phyloP scores from a whole-genome alignment of 371 early-diverging fungal species.

The Blastocladiella emersonii region DNA sequence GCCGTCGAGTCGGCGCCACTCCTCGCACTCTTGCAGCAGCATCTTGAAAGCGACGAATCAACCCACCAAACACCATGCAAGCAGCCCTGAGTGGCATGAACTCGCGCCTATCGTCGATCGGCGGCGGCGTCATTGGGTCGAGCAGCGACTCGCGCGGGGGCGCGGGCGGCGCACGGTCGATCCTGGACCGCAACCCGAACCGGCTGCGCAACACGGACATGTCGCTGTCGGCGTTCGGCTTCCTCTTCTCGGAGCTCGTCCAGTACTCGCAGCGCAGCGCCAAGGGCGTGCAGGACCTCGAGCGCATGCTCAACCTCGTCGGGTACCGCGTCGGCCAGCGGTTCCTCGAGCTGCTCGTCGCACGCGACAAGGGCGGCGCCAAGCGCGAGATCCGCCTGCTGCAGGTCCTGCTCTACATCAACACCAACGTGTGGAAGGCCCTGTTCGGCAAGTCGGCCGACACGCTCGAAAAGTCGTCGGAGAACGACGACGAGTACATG shows the following conservation, averaged over 20 bases:
- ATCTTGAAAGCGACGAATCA: no score
- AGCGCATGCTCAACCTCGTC: conserved; percentile 57
- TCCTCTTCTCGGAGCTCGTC: conserved; percentile 87
- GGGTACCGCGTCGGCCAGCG: conserved; percentile 88
- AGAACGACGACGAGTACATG: conserved; percentile 95
- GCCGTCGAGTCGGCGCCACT: no score
- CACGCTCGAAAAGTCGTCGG: conserved; percentile 82
- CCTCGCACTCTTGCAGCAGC: no score
- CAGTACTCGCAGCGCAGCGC: conserved; percentile 89
- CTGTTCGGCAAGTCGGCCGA: conserved; percentile 90
- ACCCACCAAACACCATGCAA: not conserved
- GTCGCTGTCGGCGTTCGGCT: conserved; percentile 67
- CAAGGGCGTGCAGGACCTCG: conserved; percentile 84
- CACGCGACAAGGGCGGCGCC: conserved; percentile 60
- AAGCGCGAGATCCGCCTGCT: conserved; percentile 79
- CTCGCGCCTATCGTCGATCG: not conserved
- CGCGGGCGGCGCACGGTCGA: not conserved
- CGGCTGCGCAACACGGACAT: conserved; percentile 31
- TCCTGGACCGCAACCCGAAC: not conserved
- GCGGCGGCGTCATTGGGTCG: not conserved
- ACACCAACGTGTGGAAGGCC: conserved; percentile 79
- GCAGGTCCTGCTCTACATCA: conserved; percentile 73
- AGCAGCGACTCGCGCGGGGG: not conserved
- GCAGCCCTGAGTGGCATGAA: not conserved
- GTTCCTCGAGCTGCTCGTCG: conserved; percentile 64